Conservation (phyloP, 1,284 basidiomycete species). For the Microbotryomycetes sp. region DNA sequence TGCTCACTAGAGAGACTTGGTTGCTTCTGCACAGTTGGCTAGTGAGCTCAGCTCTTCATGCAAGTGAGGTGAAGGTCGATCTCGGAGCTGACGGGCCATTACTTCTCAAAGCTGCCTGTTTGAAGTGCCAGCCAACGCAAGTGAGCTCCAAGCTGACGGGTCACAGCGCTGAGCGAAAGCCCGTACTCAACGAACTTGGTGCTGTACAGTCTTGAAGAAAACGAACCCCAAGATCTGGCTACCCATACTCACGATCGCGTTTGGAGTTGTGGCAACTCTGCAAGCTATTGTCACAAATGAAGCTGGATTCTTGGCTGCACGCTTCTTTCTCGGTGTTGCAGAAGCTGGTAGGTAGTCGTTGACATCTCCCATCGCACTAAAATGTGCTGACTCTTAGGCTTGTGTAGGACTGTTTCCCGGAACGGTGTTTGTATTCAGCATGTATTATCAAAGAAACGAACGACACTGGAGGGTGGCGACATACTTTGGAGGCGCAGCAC, state of each 20-base stretch:
- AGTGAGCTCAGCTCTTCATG: too few species aligned
- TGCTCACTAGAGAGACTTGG: too few species aligned
- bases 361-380: neutral
- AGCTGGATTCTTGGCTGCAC: slow-evolving; percentile 53
- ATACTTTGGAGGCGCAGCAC: slow-evolving; percentile 53
- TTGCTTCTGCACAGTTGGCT: too few species aligned
- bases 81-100: neutral
- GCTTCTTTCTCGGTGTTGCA: slow-evolving; percentile 53
- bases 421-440: slow-evolving; percentile 56
- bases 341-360: slow-evolving; percentile 48
- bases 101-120: slow-evolving; percentile 20
- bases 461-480: slow-evolving; percentile 57
- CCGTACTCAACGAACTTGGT: slow-evolving; percentile 18
- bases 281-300: slow-evolving; percentile 54
- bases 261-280: slow-evolving; percentile 56
- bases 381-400: neutral
- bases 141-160: too few species aligned
- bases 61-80: too few species aligned
- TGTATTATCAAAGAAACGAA: slow-evolving; percentile 56
- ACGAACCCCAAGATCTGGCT: slow-evolving; percentile 57
- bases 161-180: too few species aligned
- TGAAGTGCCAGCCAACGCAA: slow-evolving; percentile 36
- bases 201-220: slow-evolving; percentile 46
- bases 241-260: slow-evolving; percentile 54
- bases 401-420: slow-evolving; percentile 49